These are phyloP conservation scores for Fusarium torulosum DNA, from an alignment of 2,329 filamentous ascomycete species.

Conservation along the genomic window DNA sequence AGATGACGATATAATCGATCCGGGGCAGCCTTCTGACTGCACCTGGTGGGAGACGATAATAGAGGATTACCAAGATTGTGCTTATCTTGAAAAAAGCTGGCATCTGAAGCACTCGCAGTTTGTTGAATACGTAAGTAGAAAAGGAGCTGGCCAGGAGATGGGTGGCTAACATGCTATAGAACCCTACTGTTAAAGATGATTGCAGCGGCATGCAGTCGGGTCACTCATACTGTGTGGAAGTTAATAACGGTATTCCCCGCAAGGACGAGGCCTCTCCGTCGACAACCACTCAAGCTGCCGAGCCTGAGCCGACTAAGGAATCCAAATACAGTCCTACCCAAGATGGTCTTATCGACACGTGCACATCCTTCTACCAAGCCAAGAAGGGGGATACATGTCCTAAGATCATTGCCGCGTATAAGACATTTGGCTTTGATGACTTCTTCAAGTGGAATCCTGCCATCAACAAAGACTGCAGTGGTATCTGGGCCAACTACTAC, in stretches of 20 bases:
- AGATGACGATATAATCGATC: conserved; percentile 11
- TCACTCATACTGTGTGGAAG: background rate
- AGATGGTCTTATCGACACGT: background rate
- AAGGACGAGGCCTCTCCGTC: background rate
- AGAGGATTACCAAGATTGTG: conserved; percentile 12
- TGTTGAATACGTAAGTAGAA: background rate
- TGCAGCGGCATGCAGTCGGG: background rate
- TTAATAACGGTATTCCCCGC: background rate
- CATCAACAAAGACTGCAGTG: background rate
- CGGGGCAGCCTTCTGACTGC: conserved; percentile 12
- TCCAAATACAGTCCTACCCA: conserved; percentile 1
- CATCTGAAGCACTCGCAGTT: background rate
- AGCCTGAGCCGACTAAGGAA: background rate
- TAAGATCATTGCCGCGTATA: conserved; percentile 2
- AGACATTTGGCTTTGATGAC: conserved; percentile 1
- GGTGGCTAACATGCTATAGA: background rate
- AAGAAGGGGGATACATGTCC: conserved; percentile 20
- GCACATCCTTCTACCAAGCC: conserved; percentile 22
- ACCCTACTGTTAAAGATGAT: background rate
- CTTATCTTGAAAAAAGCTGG: conserved; percentile 7
- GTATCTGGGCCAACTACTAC: background rate
- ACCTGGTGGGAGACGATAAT: conserved; percentile 14
- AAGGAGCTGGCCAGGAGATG: background rate
- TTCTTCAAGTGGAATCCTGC: conserved; percentile 20
- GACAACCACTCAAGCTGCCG: too few species aligned